Evolutionary conservation across 495 filamentous ascomycete genomes (phyloP).

Genomic region (Antarctomyces pellizariae): DNA sequence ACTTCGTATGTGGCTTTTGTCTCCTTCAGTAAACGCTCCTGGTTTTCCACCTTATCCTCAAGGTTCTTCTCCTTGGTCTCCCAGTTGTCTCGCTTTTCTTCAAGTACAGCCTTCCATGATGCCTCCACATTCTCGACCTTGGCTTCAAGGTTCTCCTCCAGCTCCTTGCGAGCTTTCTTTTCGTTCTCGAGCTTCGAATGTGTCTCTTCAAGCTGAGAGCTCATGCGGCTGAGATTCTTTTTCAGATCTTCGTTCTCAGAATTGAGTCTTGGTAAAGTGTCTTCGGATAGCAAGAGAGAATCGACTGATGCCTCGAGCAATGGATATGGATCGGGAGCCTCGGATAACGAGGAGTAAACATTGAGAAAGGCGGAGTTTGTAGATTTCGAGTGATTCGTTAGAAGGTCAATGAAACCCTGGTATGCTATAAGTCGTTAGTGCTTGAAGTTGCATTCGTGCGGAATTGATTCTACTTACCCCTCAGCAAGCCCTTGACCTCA

Average conservation of each 20-base stretch:
- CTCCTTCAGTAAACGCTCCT: slow-evolving; percentile 79
- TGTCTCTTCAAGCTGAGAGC: slow-evolving; percentile 72
- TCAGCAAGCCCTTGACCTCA: slow-evolving; percentile 76
- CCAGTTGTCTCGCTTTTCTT: slow-evolving; percentile 94
- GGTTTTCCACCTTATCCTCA: slow-evolving; percentile 83
- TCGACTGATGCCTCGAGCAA: slow-evolving; percentile 91
- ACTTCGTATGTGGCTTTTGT: slow-evolving; percentile 96
- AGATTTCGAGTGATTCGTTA: slow-evolving; percentile 83
- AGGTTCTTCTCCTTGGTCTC: slow-evolving; percentile 76
- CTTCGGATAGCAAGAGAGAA: slow-evolving; percentile 70
- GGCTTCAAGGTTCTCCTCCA: slow-evolving; percentile 54
- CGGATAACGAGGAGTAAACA: slow-evolving; percentile 77
- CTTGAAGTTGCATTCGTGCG: slow-evolving; percentile 4
- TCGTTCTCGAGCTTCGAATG: slow-evolving; percentile 56
- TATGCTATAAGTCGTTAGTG: slow-evolving; percentile 36
- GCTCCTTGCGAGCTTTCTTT: slow-evolving; percentile 38
- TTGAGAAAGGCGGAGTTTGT: slow-evolving; percentile 81
- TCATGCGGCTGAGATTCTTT: slow-evolving; percentile 53
- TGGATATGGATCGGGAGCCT: slow-evolving; percentile 91
- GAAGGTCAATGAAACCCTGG: slow-evolving; percentile 86
- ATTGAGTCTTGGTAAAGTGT: slow-evolving; percentile 69
- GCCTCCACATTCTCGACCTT: slow-evolving; percentile 69
- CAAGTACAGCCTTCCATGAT: slow-evolving; percentile 78
- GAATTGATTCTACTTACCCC: slow-evolving; percentile 26
- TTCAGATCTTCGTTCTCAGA: slow-evolving; percentile 73